phyloP scores from a whole-genome alignment of 1,139 yeast species.

The Geotrichum phurueaensis region DNA sequence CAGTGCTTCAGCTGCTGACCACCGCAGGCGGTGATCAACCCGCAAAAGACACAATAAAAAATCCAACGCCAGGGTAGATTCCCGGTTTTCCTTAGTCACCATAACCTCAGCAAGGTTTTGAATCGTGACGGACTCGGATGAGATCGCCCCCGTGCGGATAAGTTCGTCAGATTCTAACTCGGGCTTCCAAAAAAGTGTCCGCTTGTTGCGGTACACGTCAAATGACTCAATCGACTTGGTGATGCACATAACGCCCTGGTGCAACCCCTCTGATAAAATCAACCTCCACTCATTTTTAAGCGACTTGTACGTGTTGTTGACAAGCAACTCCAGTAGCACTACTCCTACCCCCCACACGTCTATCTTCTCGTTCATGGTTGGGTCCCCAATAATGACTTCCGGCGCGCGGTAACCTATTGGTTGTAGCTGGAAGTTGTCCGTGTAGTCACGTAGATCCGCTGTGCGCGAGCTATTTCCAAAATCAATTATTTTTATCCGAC shows the following conservation, averaged over 20 bases:
- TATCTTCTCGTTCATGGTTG: slow-evolving; percentile 23
- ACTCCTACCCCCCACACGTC: slow-evolving; percentile 30
- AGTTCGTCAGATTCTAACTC: slow-evolving; percentile 14
- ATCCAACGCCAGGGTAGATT: slow-evolving; percentile 10
- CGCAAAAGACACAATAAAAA: slow-evolving; percentile 41
- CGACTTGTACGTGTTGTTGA: slow-evolving; percentile 19
- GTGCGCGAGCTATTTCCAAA: slow-evolving; percentile 25
- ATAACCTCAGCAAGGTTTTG: slow-evolving; percentile 11
- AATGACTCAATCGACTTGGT: slow-evolving; percentile 23
- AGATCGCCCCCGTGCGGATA: slow-evolving; percentile 2
- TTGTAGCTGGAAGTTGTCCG: slow-evolving; percentile 26
- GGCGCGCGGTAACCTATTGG: slow-evolving; percentile 29
- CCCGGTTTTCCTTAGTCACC: slow-evolving; percentile 1
- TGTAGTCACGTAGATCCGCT: slow-evolving; percentile 20
- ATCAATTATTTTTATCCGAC: slow-evolving; percentile 25
- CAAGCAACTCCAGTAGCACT: slow-evolving; percentile 25
- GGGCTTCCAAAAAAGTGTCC: slow-evolving; percentile 21
- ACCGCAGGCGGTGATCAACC: slow-evolving; percentile 75
- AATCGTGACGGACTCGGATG: slow-evolving; percentile 11
- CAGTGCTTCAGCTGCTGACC: slow-evolving; percentile 68
- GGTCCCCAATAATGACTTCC: slow-evolving; percentile 29
- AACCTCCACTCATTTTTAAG: slow-evolving; percentile 19
- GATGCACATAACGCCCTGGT: slow-evolving; percentile 17
- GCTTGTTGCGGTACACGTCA: slow-evolving; percentile 19
- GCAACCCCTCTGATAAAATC: slow-evolving; percentile 11